Percentiles rank a stretch among this genome's conserved stretches.
These are phyloP conservation scores for Jimgerdemannia flammicorona DNA, from an alignment of 192 early-diverging fungal genomes.

Conservation along the genomic window DNA sequence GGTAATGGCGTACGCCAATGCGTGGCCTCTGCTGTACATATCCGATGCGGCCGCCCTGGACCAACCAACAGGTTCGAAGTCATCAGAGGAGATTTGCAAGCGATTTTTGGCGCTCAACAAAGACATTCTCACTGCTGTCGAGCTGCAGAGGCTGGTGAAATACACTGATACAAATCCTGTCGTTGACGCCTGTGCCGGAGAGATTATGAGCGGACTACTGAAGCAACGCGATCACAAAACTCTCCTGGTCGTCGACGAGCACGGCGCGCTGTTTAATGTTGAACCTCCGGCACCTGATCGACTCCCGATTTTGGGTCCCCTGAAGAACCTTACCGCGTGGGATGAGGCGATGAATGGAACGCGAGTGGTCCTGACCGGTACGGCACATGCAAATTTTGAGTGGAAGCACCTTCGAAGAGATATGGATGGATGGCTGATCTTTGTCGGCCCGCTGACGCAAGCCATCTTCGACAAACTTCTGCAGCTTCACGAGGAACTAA, in stretches of 20 bases:
- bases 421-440: constrained; percentile 9
- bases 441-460: constrained; percentile 20
- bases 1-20: constrained; percentile 20
- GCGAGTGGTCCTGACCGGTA: constrained; percentile 27
- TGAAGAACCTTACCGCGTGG: constrained; percentile 19
- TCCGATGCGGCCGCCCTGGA: constrained; percentile 23
- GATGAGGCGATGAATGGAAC: constrained; percentile 14
- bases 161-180: too few relatives aligned
- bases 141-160: constrained; percentile 3
- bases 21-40: constrained; percentile 24
- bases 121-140: constrained; percentile 30
- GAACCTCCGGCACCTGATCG: constrained; percentile 12
- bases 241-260: constrained; percentile 30
- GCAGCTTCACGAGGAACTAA: constrained; percentile 9
- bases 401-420: constrained; percentile 16
- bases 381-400: constrained; percentile 23
- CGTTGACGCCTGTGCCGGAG: background rate
- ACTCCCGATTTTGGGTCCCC: constrained; percentile 11
- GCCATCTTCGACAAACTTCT: background rate
- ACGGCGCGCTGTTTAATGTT: constrained; percentile 19
- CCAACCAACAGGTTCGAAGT: background rate
- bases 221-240: constrained; percentile 6
- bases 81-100: constrained; percentile 1
- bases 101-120: constrained; percentile 23
- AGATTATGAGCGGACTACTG: constrained; percentile 3